phyloP scores from a whole-genome alignment of 2,329 filamentous ascomycete genomes.

The Aspergillus amoenus region DNA sequence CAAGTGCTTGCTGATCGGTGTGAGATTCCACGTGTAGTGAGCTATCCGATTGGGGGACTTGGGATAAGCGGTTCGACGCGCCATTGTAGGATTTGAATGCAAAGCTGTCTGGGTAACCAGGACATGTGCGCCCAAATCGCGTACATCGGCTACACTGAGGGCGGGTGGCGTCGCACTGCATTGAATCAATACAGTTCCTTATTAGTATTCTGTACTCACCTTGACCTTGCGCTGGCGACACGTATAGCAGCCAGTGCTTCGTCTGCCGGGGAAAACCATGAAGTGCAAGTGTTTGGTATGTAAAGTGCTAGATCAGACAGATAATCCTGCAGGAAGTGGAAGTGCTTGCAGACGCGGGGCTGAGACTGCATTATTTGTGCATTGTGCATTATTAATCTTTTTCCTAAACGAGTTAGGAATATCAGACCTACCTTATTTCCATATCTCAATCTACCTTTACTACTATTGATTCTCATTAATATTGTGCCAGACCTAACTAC shows the following conservation, averaged over 20 bases:
- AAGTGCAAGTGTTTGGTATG: not conserved
- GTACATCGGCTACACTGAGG: not conserved
- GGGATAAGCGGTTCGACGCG: not conserved
- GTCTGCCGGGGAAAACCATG: not conserved
- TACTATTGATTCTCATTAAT: too few relatives aligned
- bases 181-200: not conserved
- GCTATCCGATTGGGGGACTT: too few relatives aligned
- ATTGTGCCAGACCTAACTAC: too few relatives aligned
- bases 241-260: not conserved
- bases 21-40: too few relatives aligned
- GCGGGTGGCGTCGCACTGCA: not conserved
- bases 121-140: not conserved
- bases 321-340: not conserved
- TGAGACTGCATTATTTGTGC: too few relatives aligned
- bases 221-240: slow-evolving; percentile 2
- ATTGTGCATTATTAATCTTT: too few relatives aligned
- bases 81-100: not conserved
- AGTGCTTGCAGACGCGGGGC: not conserved
- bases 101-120: not conserved
- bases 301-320: not conserved
- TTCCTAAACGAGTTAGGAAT: too few relatives aligned
- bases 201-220: not conserved
- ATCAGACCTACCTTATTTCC: too few relatives aligned
- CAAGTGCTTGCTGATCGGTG: too few relatives aligned
- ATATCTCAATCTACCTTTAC: too few relatives aligned